Base-by-base conservation (phyloP, 2,329 filamentous ascomycete genomes). In the Ampelomyces quisqualis region DNA sequence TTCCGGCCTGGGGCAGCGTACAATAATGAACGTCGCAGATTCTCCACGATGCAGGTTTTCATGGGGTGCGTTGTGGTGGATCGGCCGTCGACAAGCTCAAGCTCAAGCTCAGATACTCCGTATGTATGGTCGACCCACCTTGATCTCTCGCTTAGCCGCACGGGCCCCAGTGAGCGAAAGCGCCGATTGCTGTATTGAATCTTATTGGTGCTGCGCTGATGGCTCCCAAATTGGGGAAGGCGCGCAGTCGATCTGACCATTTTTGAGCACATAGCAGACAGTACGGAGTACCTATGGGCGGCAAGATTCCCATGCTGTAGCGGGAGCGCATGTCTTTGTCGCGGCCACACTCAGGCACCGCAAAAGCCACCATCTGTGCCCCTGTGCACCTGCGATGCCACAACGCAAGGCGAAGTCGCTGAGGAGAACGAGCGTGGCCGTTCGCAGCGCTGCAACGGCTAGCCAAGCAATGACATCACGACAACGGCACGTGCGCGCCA, bases 151-250 rank as follows among this genome's bases (percentile, higher is more conserved):
- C 55, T 52, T 55, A 31, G 8, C 4, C 22, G 23, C 38, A 40
- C 30, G 51, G 44, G 55, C 48, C 29, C 38, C 31, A 30, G 10
- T 26, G 50, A 56, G 52, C 53, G 38, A 40, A 49, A 45, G 49
- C 38, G 48, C 38, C 8, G 11, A n/a, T 29, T 19, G 8, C 27
- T 22, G 31, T 31, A 13, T 22, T 19, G 33, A 3, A 1, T 38
- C 19, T 49, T 41, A 61, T 61, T 63, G 57, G 59, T 18, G 20
- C 15, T 19, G 28, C 40, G 19, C 24, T 51, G 49, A 60, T 28
- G 15, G 26, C 26, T 5, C 55, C 46, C 60, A 53, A 49, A 50
- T 59, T 60, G 53, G 55, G 50, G 44, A 58, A 45, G 39, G 49
- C 44, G 51, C 43, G 44, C 42, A 43, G 48, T 37, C 47, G 54